Base-by-base conservation (phyloP, 2,329 filamentous ascomycete species). In the Laburnicola sp. region DNA sequence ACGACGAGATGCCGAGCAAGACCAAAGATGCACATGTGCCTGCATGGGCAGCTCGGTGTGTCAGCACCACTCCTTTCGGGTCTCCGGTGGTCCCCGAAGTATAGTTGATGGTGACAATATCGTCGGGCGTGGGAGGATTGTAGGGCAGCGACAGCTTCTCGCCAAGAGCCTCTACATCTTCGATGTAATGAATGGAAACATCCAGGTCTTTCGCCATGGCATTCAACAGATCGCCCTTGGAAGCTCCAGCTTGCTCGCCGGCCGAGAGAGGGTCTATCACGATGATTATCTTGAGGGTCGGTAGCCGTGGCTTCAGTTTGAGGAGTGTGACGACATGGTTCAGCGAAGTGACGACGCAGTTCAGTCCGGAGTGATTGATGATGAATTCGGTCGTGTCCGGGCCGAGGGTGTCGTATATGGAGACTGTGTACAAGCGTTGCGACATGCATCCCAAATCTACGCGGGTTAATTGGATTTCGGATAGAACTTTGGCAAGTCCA, bases 371-470 rank as follows among this genome's bases (percentile, higher is more conserved):
- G 72, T 97, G 93, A 74, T 95, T 95, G 77, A 97, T 88, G 74
- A 99, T 97, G 76, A 89, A 97, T 76, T 97, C 91, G 50, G 89
- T 92, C 2, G 92, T 85, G 60, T 96, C 90, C 9, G 93, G 87
- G 7, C 93, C 93, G 4, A 99, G 83, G 9, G 93, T 97, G 74
- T 97, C 94, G 78, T 99, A 99, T 44, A 99, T 86, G 4, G 93
- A 96, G 48, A 99, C 91, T 22, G 88, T 89, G 75, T 82, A 97
- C 27, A 97, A 83, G 6, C 87, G 84, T 74, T 97, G 94, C 9
- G 91, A 94, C 76, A 89, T 85, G 70, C 89, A 86, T 34, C 85
- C 94, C 67, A 97, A 78, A 78, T 97, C 93, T 90, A 49, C 35
- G 11, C 27, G 38, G 6, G 38, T 63, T 46, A 62, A 43, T 42